Base-by-base conservation (phyloP, 2,329 filamentous ascomycete genomes). In the Sporothrix mexicana region DNA sequence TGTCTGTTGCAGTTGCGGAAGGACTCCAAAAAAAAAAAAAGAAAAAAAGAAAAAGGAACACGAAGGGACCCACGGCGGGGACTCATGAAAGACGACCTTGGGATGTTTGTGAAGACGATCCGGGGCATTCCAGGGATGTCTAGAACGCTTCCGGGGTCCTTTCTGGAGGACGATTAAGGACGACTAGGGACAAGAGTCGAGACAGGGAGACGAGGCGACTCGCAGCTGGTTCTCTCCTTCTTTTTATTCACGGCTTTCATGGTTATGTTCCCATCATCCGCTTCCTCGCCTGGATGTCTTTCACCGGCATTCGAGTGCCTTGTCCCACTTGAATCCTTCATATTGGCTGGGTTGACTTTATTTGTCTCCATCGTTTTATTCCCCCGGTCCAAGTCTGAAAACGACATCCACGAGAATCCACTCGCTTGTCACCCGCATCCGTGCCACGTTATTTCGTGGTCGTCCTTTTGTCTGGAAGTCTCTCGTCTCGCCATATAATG, bases 361-460 rank as follows among this genome's bases (percentile, higher is more conserved):
- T 17, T 51, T 17, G 13, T 17, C 47, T 47, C 20, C 8, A 36
- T 61, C n/a, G 6, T 25, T 25, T 30, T 12, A 25, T 8, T 30
- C 23, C 25, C 57, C 57, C 57, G 5, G 57, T 13, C 17, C 23
- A n/a, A 25, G 5, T 41, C 57, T 61, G 57, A 41, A 61, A 41
- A 41, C 23, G 23, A 61, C 23, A 61, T 61, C 57, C 57, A 61
- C 55, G 55, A 47, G 49, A 51, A 3, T n/a, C 49, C 49, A 51
- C 13, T 15, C 49, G 49, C 15, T n/a, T 17, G n/a, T 51, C 49
- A 15, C 5, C 15, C 49, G 36, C 57, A n/a, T 30, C 25, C 10
- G 12, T 36, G 57, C 53, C 53, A 55, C 53, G 53, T 55, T 55
- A 20, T 55, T 23, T 15, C 47, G 47, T 49, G 30, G 30, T 36